Evolutionary conservation across 1,139 yeast genomes (phyloP), one percentile per base, ranked within the genome.

Genomic region (Hemisphaericaspora xylofermentans): DNA sequence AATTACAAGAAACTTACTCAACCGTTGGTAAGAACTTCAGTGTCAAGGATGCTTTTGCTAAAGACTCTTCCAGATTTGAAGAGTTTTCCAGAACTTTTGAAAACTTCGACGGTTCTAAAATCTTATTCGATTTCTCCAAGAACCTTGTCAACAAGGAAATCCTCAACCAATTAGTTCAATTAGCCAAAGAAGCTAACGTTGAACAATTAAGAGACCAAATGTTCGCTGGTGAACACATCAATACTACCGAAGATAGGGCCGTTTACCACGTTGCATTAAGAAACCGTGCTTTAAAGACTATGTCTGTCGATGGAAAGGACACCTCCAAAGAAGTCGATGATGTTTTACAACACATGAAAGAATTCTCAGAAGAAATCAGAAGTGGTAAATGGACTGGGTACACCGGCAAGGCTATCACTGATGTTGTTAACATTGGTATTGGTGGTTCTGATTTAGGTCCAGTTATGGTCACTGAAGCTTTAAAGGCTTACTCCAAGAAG

Each of bases 361-460:
- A 91, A 66, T 93, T 93, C 73, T 82, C 95, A 43, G 88, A 88
- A 49, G 74, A 78, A 52, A 84, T 93, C 48, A 84, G 98, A 67
- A 82, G 93, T 35, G 98, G 98, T 56, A 77, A 74, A 52, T 91
- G 98, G 97, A 88, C 82, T 58, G 98, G 98, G 64, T 93, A 87
- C 78, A 83, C 97, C 52, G 98, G 98, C 55, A 89, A 89, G 78
- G 71, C 76, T 55, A 93, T 93, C 67, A 86, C 94, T 55, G 95
- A 89, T 61, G 83, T 93, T 45, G 98, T 93, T 60, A 93, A 93
- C 77, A 88, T 93, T 59, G 98, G 98, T 69, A 93, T 93, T 63
- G 98, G 98, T 62, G 98, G 98, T 54, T 89, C 98, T 24, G 98
- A 93, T 67, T 79, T 93, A 59, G 98, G 98, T 57, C 98, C 98